Evolutionary conservation across 352 stramenopile genomes (phyloP), one percentile per base, ranked within the genome.

Genomic region (Blastocystis sp.): DNA sequence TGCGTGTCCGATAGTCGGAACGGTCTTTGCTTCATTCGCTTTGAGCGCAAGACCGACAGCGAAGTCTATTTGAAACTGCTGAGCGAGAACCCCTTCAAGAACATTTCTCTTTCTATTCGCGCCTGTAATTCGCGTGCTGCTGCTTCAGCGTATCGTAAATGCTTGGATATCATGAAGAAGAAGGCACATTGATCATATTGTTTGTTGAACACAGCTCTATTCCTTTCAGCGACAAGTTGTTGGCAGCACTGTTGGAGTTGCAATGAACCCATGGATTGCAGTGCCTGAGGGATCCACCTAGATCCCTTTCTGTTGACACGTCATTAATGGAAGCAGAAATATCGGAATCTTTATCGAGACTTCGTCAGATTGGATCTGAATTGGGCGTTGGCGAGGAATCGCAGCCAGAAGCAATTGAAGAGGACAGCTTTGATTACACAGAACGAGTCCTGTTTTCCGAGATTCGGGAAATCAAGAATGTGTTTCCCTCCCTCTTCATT

Each of bases 301-400:
- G 50, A 68, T 24, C 59, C 59, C 59, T 24, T 37, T 34, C 37
- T 16, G 24, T 20, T 30, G 11, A 16, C 37, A 39, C 20, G 11
- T 68, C 18, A 56, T 55, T 55, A 26, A 85, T 85, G 73, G 73
- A 85, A 69, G 54, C 59, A 18, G 73, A 85, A 45, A 69, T 85
- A 9, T 9, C 7, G 26, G 73, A 85, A 26, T 65, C 73, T 20
- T 24, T 85, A 47, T 3, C 43, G 26, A 5, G 30, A 7, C 30
- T 85, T 43, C 47, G 37, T 0, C 45, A 30, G 53, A 85, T 85
- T 45, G 47, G 55, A 18, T 8, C n/a, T 8, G 47, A 85, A 53
- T 24, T 85, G 34, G 73, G 73, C 16, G 47, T 26, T 26, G 24
- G 16, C 20, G 50, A 64, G 20, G 34, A 66, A 41, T 47, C 73